Evolutionary conservation across 257 asterid genomes (phyloP).

Genomic region (Agastache rugosa): DNA sequence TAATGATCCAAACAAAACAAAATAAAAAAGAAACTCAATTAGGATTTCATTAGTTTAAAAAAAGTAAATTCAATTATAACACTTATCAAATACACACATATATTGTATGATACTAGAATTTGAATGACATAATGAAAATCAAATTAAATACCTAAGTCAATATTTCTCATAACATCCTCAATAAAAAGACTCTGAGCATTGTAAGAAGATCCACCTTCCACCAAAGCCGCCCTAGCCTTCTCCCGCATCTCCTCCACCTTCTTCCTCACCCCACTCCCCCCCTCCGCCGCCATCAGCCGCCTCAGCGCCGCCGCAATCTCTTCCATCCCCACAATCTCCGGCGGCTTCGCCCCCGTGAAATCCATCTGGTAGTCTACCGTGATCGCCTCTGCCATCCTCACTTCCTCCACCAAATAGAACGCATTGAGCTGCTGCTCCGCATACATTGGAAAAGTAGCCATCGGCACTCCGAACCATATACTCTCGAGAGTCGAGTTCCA

Average conservation of each 20-base stretch:
- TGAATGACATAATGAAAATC: too few relatives aligned
- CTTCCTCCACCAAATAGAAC: constrained; percentile 52
- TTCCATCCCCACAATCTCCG: constrained; percentile 45
- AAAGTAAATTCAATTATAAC: too few relatives aligned
- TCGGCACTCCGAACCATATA: constrained; percentile 61
- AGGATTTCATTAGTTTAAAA: too few relatives aligned
- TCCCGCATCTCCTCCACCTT: constrained; percentile 57
- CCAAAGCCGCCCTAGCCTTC: constrained; percentile 45
- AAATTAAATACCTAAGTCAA: too few relatives aligned
- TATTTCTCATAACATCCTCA: constrained; percentile 41
- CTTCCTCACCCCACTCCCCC: constrained; percentile 38
- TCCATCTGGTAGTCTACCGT: constrained; percentile 44
- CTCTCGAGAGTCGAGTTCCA: constrained; percentile 67
- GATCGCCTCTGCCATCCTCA: constrained; percentile 49
- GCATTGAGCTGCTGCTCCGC: constrained; percentile 65
- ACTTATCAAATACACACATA: too few relatives aligned
- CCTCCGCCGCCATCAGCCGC: constrained; percentile 47
- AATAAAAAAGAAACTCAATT: too few relatives aligned
- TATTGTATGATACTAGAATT: too few relatives aligned
- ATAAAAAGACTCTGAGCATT: constrained; percentile 41
- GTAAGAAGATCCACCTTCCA: constrained; percentile 64
- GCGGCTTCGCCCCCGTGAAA: neutral
- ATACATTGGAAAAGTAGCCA: constrained; percentile 53
- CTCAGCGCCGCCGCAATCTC: constrained; percentile 48
- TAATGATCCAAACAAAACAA: too few relatives aligned